These are phyloP conservation scores for Hypomyces perniciosus DNA, from an alignment of 2,329 filamentous ascomycete species.

Conservation along the genomic window DNA sequence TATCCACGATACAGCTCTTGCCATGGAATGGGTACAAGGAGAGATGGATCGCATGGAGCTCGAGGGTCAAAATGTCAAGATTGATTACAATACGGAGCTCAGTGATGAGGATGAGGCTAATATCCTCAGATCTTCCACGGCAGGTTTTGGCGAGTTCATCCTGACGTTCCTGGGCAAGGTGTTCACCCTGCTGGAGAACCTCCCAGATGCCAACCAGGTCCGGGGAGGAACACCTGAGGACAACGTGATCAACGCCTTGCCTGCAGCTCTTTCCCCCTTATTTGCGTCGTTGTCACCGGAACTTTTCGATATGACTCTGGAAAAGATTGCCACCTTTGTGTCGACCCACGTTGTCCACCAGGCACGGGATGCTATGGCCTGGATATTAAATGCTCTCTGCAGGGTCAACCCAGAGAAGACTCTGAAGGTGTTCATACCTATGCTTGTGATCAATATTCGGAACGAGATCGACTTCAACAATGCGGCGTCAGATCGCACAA, in stretches of 20 bases:
- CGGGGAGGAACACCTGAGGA: slow-evolving; percentile 91
- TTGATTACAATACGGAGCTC: slow-evolving; percentile 79
- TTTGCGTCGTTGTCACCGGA: slow-evolving; percentile 88
- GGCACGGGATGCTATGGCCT: slow-evolving; percentile 94
- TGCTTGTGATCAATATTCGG: slow-evolving; percentile 84
- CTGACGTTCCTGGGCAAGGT: slow-evolving; percentile 87
- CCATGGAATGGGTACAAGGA: slow-evolving; percentile 87
- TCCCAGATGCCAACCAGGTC: slow-evolving; percentile 83
- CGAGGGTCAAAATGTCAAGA: slow-evolving; percentile 75
- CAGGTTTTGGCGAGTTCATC: slow-evolving; percentile 88
- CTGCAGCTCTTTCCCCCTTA: slow-evolving; percentile 82
- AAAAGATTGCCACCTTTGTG: slow-evolving; percentile 89
- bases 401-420: slow-evolving; percentile 95
- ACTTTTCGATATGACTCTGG: slow-evolving; percentile 83
- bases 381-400: slow-evolving; percentile 93
- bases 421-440: slow-evolving; percentile 81
- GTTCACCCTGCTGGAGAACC: slow-evolving; percentile 89
- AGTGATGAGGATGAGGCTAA: slow-evolving; percentile 79
- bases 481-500: slow-evolving; percentile 89
- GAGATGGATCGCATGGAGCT: slow-evolving; percentile 92
- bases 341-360: slow-evolving; percentile 94
- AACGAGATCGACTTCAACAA: slow-evolving; percentile 97
- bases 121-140: slow-evolving; percentile 89
- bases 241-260: slow-evolving; percentile 91
- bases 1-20: slow-evolving; percentile 67